Percentiles rank a stretch among this genome's conserved stretches.
phyloP scores from a whole-genome alignment of 1,139 yeast species.

The Zygosaccharomyces pseudobailii region DNA sequence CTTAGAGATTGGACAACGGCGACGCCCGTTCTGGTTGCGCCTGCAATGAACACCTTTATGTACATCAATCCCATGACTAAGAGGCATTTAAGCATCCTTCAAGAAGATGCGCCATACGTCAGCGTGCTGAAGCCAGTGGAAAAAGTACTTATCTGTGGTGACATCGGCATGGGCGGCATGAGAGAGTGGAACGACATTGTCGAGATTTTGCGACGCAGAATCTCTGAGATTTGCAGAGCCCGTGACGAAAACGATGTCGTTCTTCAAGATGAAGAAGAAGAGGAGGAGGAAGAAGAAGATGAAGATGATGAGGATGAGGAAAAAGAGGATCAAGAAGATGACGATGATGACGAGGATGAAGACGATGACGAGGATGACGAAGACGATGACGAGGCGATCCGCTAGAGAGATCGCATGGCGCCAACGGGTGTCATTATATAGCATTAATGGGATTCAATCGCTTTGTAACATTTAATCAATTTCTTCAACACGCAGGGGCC shows the following conservation, averaged over 20 bases:
- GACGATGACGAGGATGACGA: slow-evolving; percentile 26
- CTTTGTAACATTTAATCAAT: background rate
- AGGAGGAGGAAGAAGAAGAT: slow-evolving; percentile 29
- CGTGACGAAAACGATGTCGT: slow-evolving; percentile 27
- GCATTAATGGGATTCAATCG: background rate
- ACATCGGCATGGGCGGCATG: slow-evolving; percentile 93
- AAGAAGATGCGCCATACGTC: slow-evolving; percentile 89
- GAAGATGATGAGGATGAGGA: slow-evolving; percentile 34
- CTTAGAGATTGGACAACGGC: slow-evolving; percentile 90
- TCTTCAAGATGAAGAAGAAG: slow-evolving; percentile 30
- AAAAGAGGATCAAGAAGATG: slow-evolving; percentile 33
- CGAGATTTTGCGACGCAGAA: slow-evolving; percentile 60
- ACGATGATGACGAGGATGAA: slow-evolving; percentile 28
- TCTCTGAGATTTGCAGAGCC: slow-evolving; percentile 27
- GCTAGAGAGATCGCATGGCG: background rate
- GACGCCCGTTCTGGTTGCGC: slow-evolving; percentile 82
- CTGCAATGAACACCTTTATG: slow-evolving; percentile 90
- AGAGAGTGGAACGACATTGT: slow-evolving; percentile 94
- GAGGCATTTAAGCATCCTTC: slow-evolving; percentile 67
- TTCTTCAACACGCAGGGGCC: background rate
- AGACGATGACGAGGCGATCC: slow-evolving; percentile 15
- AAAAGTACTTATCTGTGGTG: slow-evolving; percentile 76
- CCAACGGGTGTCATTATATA: background rate
- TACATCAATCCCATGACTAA: slow-evolving; percentile 84
- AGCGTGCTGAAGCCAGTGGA: slow-evolving; percentile 87